Evolutionary conservation across 306 rosid genomes (phyloP).

Genomic region (Herpetospermum pedunculosum): DNA sequence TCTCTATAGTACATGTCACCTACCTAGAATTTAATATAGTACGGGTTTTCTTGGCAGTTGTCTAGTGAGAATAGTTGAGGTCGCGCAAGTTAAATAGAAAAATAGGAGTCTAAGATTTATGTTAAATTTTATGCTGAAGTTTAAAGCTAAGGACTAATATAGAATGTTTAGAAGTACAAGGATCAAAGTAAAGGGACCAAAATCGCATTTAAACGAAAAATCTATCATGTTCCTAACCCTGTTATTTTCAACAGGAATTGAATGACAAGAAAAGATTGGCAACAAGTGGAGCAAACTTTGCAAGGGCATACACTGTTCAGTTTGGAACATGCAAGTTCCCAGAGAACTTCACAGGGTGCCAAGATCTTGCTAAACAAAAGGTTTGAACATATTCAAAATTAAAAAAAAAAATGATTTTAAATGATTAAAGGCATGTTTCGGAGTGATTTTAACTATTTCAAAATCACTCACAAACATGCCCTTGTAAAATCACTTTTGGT

Average conservation of each 20-base stretch:
- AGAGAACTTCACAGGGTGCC: constrained; percentile 99
- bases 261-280: constrained; percentile 95
- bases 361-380: constrained; percentile 98
- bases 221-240: not conserved
- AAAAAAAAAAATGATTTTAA: too few relatives aligned
- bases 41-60: too few relatives aligned
- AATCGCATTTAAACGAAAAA: not conserved
- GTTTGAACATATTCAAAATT: constrained; percentile 27
- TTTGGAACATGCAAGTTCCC: constrained; percentile 98
- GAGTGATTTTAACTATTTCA: too few relatives aligned
- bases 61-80: too few relatives aligned
- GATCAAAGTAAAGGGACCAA: not conserved
- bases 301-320: constrained; percentile 89
- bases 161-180: not conserved
- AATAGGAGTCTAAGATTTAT: not conserved
- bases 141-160: not conserved
- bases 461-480: too few relatives aligned
- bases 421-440: too few relatives aligned
- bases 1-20: not conserved
- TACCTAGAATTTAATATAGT: too few relatives aligned
- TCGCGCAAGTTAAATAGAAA: too few relatives aligned
- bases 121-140: not conserved
- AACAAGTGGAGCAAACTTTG: constrained; percentile 89
- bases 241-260: constrained; percentile 38
- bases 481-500: not conserved